Evolutionary conservation across 495 filamentous ascomycete species (phyloP), one percentile per base, ranked within the genome.

Genomic region (Penicillium coffeae): DNA sequence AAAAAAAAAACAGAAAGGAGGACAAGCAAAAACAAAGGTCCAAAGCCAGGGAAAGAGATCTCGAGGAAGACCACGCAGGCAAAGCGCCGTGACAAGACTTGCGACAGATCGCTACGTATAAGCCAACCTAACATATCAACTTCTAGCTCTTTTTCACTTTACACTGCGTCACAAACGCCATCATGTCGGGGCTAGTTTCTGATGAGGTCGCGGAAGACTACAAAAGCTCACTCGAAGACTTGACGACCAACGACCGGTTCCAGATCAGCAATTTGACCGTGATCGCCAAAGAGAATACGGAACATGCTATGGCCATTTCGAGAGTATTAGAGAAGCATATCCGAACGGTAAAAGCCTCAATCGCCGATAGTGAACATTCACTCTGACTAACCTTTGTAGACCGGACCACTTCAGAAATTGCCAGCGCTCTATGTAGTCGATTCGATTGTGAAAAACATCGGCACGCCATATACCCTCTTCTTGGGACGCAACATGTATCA

Each of bases 391-490:
- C 48, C 33, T 63, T 48, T 68, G 54, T 75, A 98, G 92, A 86
- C 83, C 35, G 81, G 89, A 36, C 90, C 93, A 16, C 74, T 76
- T 30, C 87, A 86, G 63, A 98, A 96, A 58, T 74, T 98, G 13
- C 90, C 92, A 18, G 89, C 94, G 2, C 78, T 98, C n/a, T 98
- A 97, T 73, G 86, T 98, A 56, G 87, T 96, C 63, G 93, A 98
- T 71, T 96, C 91, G 8, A 88, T 98, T 47, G 93, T 93, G 59
- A 98, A 98, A 72, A 97, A 97, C 77, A 90, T 97, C 47, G 94
- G 94, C 20, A 96, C 90, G 1, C 94, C 93, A 39, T 98, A 97
- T 69, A 95, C 90, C 1, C 77, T 96, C 6, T 96, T 93, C 64
- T 84, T 98, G 51, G 88, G 93, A 32, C 84, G 87, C 15, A 90